These are phyloP conservation scores for Cylindrodendrum hubeiense DNA, from an alignment of 2,329 filamentous ascomycete species.

Conservation along the genomic window DNA sequence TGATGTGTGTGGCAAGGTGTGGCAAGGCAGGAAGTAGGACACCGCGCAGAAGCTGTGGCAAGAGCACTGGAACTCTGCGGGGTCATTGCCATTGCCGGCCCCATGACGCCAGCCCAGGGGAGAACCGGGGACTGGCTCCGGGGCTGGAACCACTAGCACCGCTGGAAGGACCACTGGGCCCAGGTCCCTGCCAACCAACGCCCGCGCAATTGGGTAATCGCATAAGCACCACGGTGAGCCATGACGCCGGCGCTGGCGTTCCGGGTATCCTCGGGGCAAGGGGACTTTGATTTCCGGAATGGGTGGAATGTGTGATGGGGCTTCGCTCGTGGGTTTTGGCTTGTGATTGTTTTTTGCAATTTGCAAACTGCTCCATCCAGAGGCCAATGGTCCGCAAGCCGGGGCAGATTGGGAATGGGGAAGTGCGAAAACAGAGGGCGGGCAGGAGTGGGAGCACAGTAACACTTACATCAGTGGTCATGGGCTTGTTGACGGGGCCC, in stretches of 20 bases:
- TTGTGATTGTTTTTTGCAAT: slow-evolving; percentile 30
- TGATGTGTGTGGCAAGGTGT: slow-evolving; percentile 26
- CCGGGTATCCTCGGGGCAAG: slow-evolving; percentile 45
- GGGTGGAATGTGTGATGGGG: slow-evolving; percentile 32
- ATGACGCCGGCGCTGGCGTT: slow-evolving; percentile 38
- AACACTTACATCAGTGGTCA: slow-evolving; percentile 85
- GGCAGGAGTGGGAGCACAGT: slow-evolving; percentile 24
- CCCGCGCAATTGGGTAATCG: slow-evolving; percentile 45
- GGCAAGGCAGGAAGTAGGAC: slow-evolving; percentile 8
- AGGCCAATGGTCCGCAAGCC: no score
- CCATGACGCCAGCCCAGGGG: slow-evolving; percentile 41
- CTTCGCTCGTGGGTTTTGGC: slow-evolving; percentile 17
- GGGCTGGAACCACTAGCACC: slow-evolving; percentile 29
- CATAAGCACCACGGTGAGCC: slow-evolving; percentile 45
- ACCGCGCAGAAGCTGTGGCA: slow-evolving; percentile 2
- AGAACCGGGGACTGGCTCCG: slow-evolving; percentile 33
- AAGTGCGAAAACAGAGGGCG: slow-evolving; percentile 25
- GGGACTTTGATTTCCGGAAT: slow-evolving; percentile 40
- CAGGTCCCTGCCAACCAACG: slow-evolving; percentile 44
- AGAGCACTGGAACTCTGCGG: slow-evolving; percentile 34
- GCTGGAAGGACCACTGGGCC: slow-evolving; percentile 21
- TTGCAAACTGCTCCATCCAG: slow-evolving; percentile 24
- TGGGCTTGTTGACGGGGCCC: slow-evolving; percentile 99
- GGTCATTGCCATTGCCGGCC: slow-evolving; percentile 41
- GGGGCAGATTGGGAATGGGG: slow-evolving; percentile 20